Base-by-base conservation (phyloP, 805 yeast species). In the Kazachstania viticola region DNA sequence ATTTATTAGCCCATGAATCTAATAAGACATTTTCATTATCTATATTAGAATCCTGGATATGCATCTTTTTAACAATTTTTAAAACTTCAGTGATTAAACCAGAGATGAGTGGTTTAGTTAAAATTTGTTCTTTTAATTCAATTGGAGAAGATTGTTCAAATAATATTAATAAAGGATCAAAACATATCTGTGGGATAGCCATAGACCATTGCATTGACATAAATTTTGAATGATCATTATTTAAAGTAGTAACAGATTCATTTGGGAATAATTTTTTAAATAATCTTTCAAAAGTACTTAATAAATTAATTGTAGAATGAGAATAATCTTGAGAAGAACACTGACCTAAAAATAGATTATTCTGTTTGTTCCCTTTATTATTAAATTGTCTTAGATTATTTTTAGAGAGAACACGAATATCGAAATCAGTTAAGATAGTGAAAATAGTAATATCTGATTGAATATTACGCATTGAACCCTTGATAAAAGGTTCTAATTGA, bases 181-280 rank as follows among this genome's bases (percentile, higher is more conserved):
- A 73, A 15, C 85, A 77, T 26, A 84, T 71, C 34, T 73, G 68
- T 7, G 94, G 83, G 33, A 84, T 65, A 1, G 93, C 87, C 35
- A 81, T 65, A 50, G 78, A 75, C 95, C 95, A 85, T 55, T 84
- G 91, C 45, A 77, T 77, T 9, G 76, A 70, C 54, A 72, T 60
- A 45, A 73, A 79, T 40, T 74, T 83, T 34, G 66, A 17, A 3
- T 45, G 37, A 4, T 48, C 40, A 22, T 37, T 38, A 27, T 42
- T 41, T 36, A 54, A 49, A 12, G 46, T 33, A 57, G 28, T 73
- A 62, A 41, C 67, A 61, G 35, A 63, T 56, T 34, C 56, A 28
- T 42, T 37, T 9, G 58, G 56, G 30, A 55, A 51, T 26, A 53
- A 32, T 37, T 53, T 53, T 34, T 43, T 35, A 23, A 55, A 55